phyloP scores from a whole-genome alignment of 2,329 filamentous ascomycete genomes.

The Rutstroemia sp. region DNA sequence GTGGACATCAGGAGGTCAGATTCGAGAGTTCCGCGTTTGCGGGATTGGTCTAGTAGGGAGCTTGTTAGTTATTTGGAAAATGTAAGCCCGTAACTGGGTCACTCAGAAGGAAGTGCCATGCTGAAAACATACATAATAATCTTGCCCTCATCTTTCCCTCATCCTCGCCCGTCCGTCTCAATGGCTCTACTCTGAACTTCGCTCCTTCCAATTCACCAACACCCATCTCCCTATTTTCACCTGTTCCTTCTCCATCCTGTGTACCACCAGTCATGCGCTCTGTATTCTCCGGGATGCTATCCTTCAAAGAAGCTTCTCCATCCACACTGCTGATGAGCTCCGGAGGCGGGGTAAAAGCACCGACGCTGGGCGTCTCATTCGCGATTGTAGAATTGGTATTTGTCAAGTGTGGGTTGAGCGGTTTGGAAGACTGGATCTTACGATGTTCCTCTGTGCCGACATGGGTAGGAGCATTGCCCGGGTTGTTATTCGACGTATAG shows the following conservation, averaged over 20 bases:
- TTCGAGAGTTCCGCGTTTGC: slow-evolving; percentile 93
- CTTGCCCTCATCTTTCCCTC: slow-evolving; percentile 79
- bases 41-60: slow-evolving; percentile 69
- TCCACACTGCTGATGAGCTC: slow-evolving; percentile 52
- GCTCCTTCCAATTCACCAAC: slow-evolving; percentile 86
- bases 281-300: slow-evolving; percentile 54
- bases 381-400: slow-evolving; percentile 57
- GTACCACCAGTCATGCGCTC: slow-evolving; percentile 59
- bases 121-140: slow-evolving; percentile 50
- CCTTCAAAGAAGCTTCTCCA: slow-evolving; percentile 48
- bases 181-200: slow-evolving; percentile 82
- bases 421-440: slow-evolving; percentile 48
- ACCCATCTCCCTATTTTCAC: slow-evolving; percentile 52
- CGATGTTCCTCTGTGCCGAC: slow-evolving; percentile 47
- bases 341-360: slow-evolving; percentile 48
- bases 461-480: slow-evolving; percentile 32
- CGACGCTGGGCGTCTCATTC: slow-evolving; percentile 54
- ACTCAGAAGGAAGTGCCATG: background rate
- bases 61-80: slow-evolving; percentile 4
- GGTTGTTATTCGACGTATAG: slow-evolving; percentile 2
- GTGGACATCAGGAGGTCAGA: slow-evolving; percentile 94
- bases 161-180: slow-evolving; percentile 78
- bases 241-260: slow-evolving; percentile 41
- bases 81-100: background rate
- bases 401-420: slow-evolving; percentile 53